Conservation (phyloP, 768 basidiomycete species). For the Russula foetens region DNA sequence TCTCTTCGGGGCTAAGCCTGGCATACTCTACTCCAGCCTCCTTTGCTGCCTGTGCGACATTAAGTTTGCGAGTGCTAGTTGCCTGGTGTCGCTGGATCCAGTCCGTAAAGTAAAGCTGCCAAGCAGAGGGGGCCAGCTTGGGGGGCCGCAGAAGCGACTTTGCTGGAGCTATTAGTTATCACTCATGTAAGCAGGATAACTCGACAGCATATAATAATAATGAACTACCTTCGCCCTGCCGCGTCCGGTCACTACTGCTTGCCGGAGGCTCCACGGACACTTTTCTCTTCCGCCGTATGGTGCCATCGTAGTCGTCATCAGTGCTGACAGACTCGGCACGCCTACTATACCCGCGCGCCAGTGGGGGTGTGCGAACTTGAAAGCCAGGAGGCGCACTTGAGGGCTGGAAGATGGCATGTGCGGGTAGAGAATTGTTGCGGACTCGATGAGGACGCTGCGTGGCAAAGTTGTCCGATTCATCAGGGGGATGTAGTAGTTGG, state of each 20-base stretch:
- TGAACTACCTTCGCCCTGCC: slow-evolving; percentile 20
- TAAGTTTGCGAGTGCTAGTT: slow-evolving; percentile 74
- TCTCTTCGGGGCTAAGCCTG: slow-evolving; percentile 65
- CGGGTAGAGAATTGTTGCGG: slow-evolving; percentile 37
- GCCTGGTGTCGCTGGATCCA: slow-evolving; percentile 87
- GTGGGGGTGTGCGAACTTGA: slow-evolving; percentile 38
- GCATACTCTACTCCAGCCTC: slow-evolving; percentile 91
- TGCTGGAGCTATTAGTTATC: slow-evolving; percentile 40
- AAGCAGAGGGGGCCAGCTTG: slow-evolving; percentile 87
- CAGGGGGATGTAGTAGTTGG: slow-evolving; percentile 32
- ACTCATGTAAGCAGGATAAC: slow-evolving; percentile 21
- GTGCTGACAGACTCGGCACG: slow-evolving; percentile 58
- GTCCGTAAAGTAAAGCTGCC: slow-evolving; percentile 95
- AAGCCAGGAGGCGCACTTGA: slow-evolving; percentile 59
- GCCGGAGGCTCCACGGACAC: slow-evolving; percentile 21
- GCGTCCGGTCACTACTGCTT: slow-evolving; percentile 21
- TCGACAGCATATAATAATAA: slow-evolving; percentile 12
- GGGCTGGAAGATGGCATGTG: slow-evolving; percentile 55
- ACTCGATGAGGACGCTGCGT: slow-evolving; percentile 33
- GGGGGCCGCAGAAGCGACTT: slow-evolving; percentile 82
- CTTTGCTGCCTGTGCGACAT: slow-evolving; percentile 92
- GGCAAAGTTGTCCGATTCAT: slow-evolving; percentile 34
- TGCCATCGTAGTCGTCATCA: slow-evolving; percentile 60
- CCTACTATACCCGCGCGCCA: slow-evolving; percentile 55
- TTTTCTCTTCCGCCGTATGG: slow-evolving; percentile 52